Evolutionary conservation across 371 early-diverging fungal species (phyloP).

Genomic region (Zychaea mexicana): DNA sequence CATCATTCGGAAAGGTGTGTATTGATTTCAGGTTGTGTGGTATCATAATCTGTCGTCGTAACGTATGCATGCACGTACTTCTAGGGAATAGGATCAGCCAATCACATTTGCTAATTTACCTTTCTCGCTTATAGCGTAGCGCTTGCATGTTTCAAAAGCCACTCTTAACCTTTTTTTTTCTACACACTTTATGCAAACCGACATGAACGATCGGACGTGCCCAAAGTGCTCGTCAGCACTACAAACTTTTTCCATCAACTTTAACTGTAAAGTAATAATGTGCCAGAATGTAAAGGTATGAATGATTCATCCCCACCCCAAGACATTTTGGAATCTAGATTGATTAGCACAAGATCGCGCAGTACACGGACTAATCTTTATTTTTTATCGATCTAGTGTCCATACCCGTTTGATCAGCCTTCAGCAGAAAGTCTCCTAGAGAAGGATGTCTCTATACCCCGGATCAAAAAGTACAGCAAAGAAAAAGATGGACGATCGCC

Average conservation of each 20-base stretch:
- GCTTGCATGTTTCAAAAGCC: too few relatives aligned
- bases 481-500: background rate
- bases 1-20: too few relatives aligned
- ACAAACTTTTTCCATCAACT: background rate
- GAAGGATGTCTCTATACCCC: background rate
- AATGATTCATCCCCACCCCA: background rate
- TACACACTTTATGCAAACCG: conserved; percentile 2
- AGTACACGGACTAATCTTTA: background rate
- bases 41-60: too few relatives aligned
- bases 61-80: too few relatives aligned
- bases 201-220: background rate
- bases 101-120: too few relatives aligned
- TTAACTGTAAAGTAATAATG: background rate
- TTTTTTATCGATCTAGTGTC: background rate
- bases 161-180: too few relatives aligned
- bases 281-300: background rate
- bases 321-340: too few relatives aligned
- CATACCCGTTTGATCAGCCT: conserved; percentile 3
- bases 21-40: too few relatives aligned
- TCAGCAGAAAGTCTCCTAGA: background rate
- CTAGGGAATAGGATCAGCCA: too few relatives aligned
- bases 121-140: too few relatives aligned
- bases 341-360: too few relatives aligned
- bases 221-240: background rate
- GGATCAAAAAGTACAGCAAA: background rate